phyloP scores from a whole-genome alignment of 352 stramenopile species.

The Poterioochromonas sp. region DNA sequence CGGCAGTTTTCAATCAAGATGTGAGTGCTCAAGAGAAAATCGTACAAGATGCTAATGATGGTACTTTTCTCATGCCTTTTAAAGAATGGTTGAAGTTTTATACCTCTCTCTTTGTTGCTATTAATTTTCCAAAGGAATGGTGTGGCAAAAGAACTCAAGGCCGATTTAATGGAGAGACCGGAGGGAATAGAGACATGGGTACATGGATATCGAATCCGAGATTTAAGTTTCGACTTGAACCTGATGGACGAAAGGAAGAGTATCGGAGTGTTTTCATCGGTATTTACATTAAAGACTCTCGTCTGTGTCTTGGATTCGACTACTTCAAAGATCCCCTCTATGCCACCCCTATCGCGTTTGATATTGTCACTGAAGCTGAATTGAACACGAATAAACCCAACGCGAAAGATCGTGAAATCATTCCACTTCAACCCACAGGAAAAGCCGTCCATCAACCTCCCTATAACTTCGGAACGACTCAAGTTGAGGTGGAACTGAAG shows the following conservation, averaged over 20 bases:
- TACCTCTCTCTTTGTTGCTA: slow-evolving; percentile 75
- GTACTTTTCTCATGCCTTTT: slow-evolving; percentile 81
- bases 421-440: not conserved
- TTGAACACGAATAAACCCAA: slow-evolving; percentile 15
- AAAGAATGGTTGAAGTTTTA: slow-evolving; percentile 64
- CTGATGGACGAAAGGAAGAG: slow-evolving; percentile 32
- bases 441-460: slow-evolving; percentile 19
- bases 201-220: slow-evolving; percentile 74
- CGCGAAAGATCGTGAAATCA: not conserved
- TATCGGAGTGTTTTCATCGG: slow-evolving; percentile 35
- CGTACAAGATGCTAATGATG: slow-evolving; percentile 53
- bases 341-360: slow-evolving; percentile 26
- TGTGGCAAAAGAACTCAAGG: slow-evolving; percentile 48
- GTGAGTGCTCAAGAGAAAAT: slow-evolving; percentile 55
- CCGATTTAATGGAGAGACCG: not conserved
- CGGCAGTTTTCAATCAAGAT: slow-evolving; percentile 60
- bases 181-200: slow-evolving; percentile 43
- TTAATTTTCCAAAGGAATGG: slow-evolving; percentile 62
- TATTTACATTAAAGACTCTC: slow-evolving; percentile 38
- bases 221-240: slow-evolving; percentile 59
- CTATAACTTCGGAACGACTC: slow-evolving; percentile 37
- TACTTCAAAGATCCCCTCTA: slow-evolving; percentile 28
- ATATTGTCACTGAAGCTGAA: slow-evolving; percentile 29
- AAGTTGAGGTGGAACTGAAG: slow-evolving; percentile 28
- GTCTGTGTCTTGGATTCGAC: slow-evolving; percentile 34